phyloP scores from a whole-genome alignment of 2,329 filamentous ascomycete species.

The Penicillium expansum region DNA sequence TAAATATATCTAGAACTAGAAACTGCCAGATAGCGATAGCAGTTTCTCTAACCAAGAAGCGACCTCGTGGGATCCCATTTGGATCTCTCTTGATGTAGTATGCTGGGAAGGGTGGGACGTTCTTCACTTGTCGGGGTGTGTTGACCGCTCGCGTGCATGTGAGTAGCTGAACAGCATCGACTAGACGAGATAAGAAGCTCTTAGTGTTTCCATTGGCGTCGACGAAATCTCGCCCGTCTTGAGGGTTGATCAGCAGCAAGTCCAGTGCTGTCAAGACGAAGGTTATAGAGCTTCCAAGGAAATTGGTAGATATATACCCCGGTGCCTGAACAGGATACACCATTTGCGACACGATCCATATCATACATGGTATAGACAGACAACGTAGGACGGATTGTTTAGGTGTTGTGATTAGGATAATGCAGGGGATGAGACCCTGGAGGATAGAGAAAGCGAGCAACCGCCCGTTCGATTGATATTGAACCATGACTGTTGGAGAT shows the following conservation, averaged over 20 bases:
- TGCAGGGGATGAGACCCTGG: constrained; percentile 2
- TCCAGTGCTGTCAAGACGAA: constrained; percentile 12
- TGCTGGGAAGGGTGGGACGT: constrained; percentile 15
- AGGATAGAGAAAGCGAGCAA: neutral
- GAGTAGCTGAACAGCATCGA: constrained; percentile 4
- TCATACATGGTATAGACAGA: constrained; percentile 9
- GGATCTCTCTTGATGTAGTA: constrained; percentile 11
- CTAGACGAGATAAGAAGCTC: constrained; percentile 2
- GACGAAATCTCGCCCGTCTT: constrained; percentile 9
- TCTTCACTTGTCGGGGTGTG: constrained; percentile 24
- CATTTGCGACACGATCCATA: constrained; percentile 4
- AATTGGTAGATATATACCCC: neutral
- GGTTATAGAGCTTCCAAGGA: constrained; percentile 2
- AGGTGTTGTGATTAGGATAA: constrained; percentile 10
- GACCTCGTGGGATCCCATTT: neutral
- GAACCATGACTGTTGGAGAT: neutral
- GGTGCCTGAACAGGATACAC: neutral
- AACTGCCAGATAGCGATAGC: constrained; percentile 23
- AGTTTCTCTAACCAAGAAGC: constrained; percentile 23
- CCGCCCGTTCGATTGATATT: neutral
- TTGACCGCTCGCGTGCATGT: constrained; percentile 19
- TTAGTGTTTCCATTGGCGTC: neutral
- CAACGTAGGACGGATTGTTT: constrained; percentile 13
- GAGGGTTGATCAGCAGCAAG: constrained; percentile 14
- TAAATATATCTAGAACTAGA: constrained; percentile 14